These are phyloP conservation scores for Trichoderma sp. DNA, from an alignment of 2,329 filamentous ascomycete species.

Conservation along the genomic window DNA sequence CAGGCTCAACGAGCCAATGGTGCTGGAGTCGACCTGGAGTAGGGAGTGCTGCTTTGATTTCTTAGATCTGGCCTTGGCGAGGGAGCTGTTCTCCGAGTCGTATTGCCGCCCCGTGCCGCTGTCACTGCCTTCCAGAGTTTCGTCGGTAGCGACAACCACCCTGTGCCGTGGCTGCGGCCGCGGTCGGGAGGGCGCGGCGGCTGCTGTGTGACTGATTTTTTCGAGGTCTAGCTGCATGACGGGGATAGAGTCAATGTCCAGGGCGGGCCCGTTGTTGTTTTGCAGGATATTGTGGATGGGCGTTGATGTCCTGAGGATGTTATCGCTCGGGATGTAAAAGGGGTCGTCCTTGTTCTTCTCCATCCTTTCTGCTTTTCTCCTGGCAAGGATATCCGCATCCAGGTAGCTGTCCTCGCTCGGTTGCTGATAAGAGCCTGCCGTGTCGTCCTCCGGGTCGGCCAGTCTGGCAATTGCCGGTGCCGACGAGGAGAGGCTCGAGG, in stretches of 20 bases:
- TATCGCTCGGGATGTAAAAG: constrained; percentile 76
- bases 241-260: constrained; percentile 93
- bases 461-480: constrained; percentile 59
- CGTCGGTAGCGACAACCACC: constrained; percentile 71
- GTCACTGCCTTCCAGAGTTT: constrained; percentile 63
- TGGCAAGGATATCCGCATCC: constrained; percentile 72
- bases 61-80: constrained; percentile 52
- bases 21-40: constrained; percentile 85
- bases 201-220: constrained; percentile 41
- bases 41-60: constrained; percentile 65
- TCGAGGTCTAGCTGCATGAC: constrained; percentile 90
- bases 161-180: constrained; percentile 55
- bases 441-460: constrained; percentile 53
- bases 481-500: constrained; percentile 54
- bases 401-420: constrained; percentile 65
- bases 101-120: constrained; percentile 53
- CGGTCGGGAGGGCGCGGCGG: constrained; percentile 40
- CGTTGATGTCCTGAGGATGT: constrained; percentile 66
- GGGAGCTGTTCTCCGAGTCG: constrained; percentile 57
- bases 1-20: constrained; percentile 72
- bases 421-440: constrained; percentile 60
- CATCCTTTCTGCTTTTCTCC: constrained; percentile 72
- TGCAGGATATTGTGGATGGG: constrained; percentile 77
- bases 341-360: constrained; percentile 91
- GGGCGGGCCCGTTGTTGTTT: constrained; percentile 71